Conservation (phyloP, 371 early-diverging fungal genomes). For the Blakeslea trispora region DNA sequence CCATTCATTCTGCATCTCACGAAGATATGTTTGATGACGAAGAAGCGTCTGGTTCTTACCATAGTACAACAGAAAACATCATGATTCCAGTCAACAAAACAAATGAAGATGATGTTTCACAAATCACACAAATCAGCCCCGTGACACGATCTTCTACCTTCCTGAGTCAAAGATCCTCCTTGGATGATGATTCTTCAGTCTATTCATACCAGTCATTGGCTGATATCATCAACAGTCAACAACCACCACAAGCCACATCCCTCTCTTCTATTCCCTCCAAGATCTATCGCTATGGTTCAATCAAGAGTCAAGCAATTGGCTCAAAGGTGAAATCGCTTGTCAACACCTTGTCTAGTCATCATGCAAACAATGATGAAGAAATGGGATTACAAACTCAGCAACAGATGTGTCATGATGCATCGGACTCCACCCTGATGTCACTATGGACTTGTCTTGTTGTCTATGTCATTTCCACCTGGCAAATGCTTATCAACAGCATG, state of each 20-base stretch:
- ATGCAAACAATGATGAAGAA: slow-evolving; percentile 10
- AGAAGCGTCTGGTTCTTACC: not conserved
- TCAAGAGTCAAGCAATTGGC: not conserved
- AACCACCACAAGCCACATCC: not conserved
- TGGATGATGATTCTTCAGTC: slow-evolving; percentile 6
- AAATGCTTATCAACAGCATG: not conserved
- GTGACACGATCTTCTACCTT: slow-evolving; percentile 24
- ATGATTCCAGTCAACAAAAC: slow-evolving; percentile 4
- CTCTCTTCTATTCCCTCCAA: not conserved
- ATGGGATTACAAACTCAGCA: slow-evolving; percentile 5
- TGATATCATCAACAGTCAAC: slow-evolving; percentile 12
- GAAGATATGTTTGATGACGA: not conserved
- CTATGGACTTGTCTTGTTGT: slow-evolving; percentile 3
- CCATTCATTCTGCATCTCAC: not conserved
- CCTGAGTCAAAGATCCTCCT: slow-evolving; percentile 20
- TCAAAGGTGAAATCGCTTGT: not conserved
- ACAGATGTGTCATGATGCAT: not conserved
- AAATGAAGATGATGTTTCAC: slow-evolving; percentile 5
- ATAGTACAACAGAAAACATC: not conserved
- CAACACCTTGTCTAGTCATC: not conserved
- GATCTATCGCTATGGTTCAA: slow-evolving; percentile 4
- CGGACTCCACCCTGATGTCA: not conserved
- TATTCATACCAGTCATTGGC: slow-evolving; percentile 27
- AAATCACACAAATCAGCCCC: slow-evolving; percentile 2
- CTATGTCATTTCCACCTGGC: slow-evolving; percentile 9